Conservation (phyloP, 192 early-diverging fungal genomes). For the Coemansia furcata region DNA sequence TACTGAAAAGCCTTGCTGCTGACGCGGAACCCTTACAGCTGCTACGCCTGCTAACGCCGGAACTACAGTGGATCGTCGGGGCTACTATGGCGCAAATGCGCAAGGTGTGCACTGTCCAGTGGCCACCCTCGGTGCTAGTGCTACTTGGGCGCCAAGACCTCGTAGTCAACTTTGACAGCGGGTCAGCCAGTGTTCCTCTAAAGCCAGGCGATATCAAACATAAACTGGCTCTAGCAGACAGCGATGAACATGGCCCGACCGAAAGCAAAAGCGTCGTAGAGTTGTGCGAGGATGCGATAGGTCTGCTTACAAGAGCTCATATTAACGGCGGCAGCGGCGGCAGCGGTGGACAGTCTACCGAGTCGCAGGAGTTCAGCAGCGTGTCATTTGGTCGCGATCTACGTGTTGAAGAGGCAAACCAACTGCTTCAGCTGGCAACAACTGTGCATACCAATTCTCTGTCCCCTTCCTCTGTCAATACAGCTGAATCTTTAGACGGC, state of each 20-base stretch:
- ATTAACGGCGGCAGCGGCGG: background rate
- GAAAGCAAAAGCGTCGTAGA: slow-evolving; percentile 13
- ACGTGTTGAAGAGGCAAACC: slow-evolving; percentile 33
- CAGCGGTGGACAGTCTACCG: background rate
- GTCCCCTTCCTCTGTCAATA: background rate
- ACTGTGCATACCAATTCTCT: background rate
- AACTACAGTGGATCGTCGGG: slow-evolving; percentile 35
- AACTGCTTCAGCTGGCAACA: slow-evolving; percentile 13
- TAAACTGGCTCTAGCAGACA: background rate
- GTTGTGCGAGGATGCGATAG: slow-evolving; percentile 19
- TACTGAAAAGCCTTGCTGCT: slow-evolving; percentile 16
- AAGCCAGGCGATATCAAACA: background rate
- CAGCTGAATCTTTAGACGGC: slow-evolving; percentile 3
- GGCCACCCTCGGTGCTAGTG: slow-evolving; percentile 28
- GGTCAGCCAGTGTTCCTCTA: background rate
- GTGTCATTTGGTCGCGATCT: slow-evolving; percentile 34
- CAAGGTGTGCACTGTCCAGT: slow-evolving; percentile 6
- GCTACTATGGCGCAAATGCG: slow-evolving; percentile 9
- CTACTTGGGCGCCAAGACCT: slow-evolving; percentile 41
- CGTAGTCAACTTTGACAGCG: slow-evolving; percentile 15
- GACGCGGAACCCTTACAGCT: slow-evolving; percentile 4
- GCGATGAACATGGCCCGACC: background rate
- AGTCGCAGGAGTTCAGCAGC: slow-evolving; percentile 16
- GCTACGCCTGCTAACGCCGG: slow-evolving; percentile 19
- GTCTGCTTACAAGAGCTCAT: background rate